Conservation (phyloP, 805 yeast genomes). For the Groenewaldozyma tartarivorans region DNA sequence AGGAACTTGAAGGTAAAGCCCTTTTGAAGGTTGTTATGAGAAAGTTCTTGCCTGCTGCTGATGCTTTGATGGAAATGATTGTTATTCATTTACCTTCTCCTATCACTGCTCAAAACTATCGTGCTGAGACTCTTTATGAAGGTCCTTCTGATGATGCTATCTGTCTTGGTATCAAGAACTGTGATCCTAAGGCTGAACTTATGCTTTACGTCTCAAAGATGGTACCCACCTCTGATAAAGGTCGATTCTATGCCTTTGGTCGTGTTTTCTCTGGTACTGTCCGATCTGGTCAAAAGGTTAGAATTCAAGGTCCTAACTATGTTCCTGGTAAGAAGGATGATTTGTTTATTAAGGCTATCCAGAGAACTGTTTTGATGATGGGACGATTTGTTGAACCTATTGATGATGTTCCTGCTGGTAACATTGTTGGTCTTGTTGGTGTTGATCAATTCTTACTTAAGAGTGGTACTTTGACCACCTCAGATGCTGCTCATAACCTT, state of each 20-base stretch:
- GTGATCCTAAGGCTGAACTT: slow-evolving; percentile 97
- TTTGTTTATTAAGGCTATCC: slow-evolving; percentile 91
- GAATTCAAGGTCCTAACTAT: slow-evolving; percentile 99
- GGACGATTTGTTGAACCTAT: slow-evolving; percentile 97
- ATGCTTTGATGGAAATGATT: slow-evolving; percentile 98
- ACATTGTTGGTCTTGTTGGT: slow-evolving; percentile 99
- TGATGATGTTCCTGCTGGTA: slow-evolving; percentile 99
- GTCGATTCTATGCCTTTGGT: slow-evolving; percentile 99
- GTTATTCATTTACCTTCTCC: slow-evolving; percentile 98
- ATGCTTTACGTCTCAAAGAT: slow-evolving; percentile 99
- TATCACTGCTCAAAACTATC: slow-evolving; percentile 97
- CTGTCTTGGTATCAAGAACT: slow-evolving; percentile 88
- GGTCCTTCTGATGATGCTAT: slow-evolving; percentile 89
- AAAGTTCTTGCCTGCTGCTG: slow-evolving; percentile 99
- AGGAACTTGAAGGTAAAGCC: slow-evolving; percentile 98
- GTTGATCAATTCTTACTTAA: slow-evolving; percentile 98
- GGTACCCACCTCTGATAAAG: slow-evolving; percentile 99
- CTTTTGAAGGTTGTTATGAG: slow-evolving; percentile 97
- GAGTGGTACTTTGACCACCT: slow-evolving; percentile 98
- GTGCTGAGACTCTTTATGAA: slow-evolving; percentile 98
- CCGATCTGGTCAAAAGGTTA: slow-evolving; percentile 96
- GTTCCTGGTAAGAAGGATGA: slow-evolving; percentile 98
- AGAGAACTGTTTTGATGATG: slow-evolving; percentile 99
- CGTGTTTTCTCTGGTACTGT: slow-evolving; percentile 99
- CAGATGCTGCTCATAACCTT: slow-evolving; percentile 96